Evolutionary conservation across 768 basidiomycete genomes (phyloP).

Genomic region (Saitozyma podzolica): DNA sequence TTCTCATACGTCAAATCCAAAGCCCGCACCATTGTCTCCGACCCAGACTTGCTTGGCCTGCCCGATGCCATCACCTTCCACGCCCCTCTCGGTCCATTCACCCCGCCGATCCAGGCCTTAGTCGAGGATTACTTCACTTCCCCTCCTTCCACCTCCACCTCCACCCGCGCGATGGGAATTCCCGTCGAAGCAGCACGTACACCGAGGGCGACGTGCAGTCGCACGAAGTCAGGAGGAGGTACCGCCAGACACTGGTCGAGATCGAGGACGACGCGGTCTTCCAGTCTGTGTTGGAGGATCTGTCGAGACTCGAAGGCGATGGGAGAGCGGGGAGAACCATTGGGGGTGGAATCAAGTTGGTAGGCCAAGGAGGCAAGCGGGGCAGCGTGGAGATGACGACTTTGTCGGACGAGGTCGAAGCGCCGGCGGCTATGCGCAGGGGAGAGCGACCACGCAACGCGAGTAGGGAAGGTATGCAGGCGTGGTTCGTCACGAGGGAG

Average conservation of each 20-base stretch:
- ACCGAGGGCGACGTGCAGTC: not conserved
- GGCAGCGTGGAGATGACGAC: too few species aligned
- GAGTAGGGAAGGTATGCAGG: constrained; percentile 8
- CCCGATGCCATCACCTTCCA: too few species aligned
- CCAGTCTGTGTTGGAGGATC: constrained; percentile 27
- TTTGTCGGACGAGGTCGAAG: too few species aligned
- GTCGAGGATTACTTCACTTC: constrained; percentile 2
- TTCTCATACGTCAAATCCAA: too few species aligned
- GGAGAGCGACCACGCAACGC: too few species aligned
- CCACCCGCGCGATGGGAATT: not conserved
- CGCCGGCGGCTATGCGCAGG: too few species aligned
- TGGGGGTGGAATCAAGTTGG: too few species aligned
- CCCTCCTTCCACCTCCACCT: not conserved
- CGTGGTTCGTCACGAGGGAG: constrained; percentile 45
- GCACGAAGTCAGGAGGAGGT: constrained; percentile 9
- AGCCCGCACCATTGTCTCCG: too few species aligned
- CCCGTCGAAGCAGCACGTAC: not conserved
- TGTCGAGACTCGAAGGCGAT: not conserved
- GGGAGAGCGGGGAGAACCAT: too few species aligned
- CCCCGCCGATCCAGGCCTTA: not conserved
- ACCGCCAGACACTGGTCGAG: constrained; percentile 35
- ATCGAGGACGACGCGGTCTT: constrained; percentile 39
- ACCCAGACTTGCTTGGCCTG: too few species aligned
- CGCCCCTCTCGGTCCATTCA: not conserved
- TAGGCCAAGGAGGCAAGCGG: too few species aligned